Percentiles rank a stretch among this genome's conserved stretches.
Conservation (phyloP, 495 filamentous ascomycete species). For the Diplogelasinospora grovesii region DNA sequence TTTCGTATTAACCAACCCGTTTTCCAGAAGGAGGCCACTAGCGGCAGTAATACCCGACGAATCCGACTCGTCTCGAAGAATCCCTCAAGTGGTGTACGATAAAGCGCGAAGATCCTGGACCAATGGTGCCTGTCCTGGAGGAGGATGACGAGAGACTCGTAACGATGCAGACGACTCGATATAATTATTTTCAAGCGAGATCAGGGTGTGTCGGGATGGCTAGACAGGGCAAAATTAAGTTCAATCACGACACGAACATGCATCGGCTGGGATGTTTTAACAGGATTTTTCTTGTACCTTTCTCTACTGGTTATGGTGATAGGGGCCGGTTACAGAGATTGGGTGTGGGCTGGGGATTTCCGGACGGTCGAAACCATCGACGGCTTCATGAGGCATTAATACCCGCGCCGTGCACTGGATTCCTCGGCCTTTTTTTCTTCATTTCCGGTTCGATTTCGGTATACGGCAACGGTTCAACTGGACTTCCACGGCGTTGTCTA, state of each 20-base stretch:
- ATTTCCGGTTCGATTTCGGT: background rate
- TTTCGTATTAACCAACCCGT: slow-evolving; percentile 29
- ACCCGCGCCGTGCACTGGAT: slow-evolving; percentile 8
- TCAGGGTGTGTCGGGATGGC: background rate
- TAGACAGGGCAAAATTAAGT: too few relatives aligned
- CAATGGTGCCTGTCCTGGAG: background rate
- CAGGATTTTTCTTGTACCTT: slow-evolving; percentile 11
- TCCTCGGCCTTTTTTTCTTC: background rate
- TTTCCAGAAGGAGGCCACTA: slow-evolving; percentile 29
- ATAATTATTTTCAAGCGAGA: background rate
- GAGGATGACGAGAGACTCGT: background rate
- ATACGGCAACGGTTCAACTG: slow-evolving; percentile 3
- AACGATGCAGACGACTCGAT: slow-evolving; percentile 1
- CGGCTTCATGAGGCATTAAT: slow-evolving; percentile 1
- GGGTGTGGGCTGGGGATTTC: background rate
- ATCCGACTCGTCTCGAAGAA: slow-evolving; percentile 20
- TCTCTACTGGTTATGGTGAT: slow-evolving; percentile 4
- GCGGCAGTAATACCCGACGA: slow-evolving; percentile 21
- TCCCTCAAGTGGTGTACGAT: slow-evolving; percentile 24
- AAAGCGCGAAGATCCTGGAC: slow-evolving; percentile 6
- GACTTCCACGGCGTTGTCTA: background rate
- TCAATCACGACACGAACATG: slow-evolving; percentile 23
- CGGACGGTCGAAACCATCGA: slow-evolving; percentile 2
- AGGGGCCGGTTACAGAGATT: background rate
- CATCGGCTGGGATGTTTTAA: slow-evolving; percentile 28